These are phyloP conservation scores for Rhizomucor pusillus DNA, from an alignment of 371 early-diverging fungal species.

Conservation along the genomic window DNA sequence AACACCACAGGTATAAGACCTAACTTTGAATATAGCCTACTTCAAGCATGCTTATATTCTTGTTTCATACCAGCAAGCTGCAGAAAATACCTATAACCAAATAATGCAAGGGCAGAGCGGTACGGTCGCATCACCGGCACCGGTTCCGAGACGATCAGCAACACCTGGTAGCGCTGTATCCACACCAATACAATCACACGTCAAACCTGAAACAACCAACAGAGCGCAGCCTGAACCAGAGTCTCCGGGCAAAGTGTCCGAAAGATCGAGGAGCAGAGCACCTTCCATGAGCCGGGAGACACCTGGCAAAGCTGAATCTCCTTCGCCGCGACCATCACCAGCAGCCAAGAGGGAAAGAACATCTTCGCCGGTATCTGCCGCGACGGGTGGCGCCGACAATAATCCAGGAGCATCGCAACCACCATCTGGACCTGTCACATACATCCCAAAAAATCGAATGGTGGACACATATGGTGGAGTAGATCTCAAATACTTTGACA, in stretches of 20 bases:
- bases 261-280: background rate
- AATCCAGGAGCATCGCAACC: too few relatives aligned
- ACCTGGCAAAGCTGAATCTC: slow-evolving; percentile 5
- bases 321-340: slow-evolving; percentile 11
- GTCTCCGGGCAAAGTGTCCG: slow-evolving; percentile 3
- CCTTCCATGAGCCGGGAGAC: slow-evolving; percentile 2
- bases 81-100: slow-evolving; percentile 31
- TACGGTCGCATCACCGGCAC: slow-evolving; percentile 4
- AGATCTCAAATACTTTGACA: slow-evolving; percentile 65
- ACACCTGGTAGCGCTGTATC: slow-evolving; percentile 35
- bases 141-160: slow-evolving; percentile 30
- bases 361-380: slow-evolving; percentile 10
- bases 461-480: slow-evolving; percentile 76
- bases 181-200: slow-evolving; percentile 39
- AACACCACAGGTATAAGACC: slow-evolving; percentile 15
- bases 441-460: slow-evolving; percentile 48
- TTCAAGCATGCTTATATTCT: background rate
- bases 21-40: too few relatives aligned
- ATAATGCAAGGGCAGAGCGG: slow-evolving; percentile 7
- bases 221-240: slow-evolving; percentile 3
- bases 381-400: slow-evolving; percentile 1
- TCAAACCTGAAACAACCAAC: slow-evolving; percentile 12
- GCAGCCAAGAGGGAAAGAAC: slow-evolving; percentile 3
- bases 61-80: slow-evolving; percentile 9
- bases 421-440: slow-evolving; percentile 13